Percentiles rank a stretch among this genome's conserved stretches.
phyloP scores from a whole-genome alignment of 192 early-diverging fungal species.

The Spizellomyces punctatus region DNA sequence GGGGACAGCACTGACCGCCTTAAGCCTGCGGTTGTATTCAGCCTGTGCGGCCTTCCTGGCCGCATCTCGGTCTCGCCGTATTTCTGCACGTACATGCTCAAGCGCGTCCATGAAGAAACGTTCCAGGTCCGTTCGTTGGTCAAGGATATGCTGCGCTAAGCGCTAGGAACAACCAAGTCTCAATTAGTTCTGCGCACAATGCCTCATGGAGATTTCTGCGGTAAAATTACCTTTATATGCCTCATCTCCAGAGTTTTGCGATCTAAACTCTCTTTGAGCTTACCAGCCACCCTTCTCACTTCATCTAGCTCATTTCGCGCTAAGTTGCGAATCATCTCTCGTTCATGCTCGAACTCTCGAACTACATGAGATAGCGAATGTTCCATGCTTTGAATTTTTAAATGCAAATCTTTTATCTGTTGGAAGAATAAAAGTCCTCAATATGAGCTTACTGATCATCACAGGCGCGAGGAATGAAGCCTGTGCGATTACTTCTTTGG shows the following conservation, averaged over 20 bases:
- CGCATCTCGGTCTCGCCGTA: slow-evolving; percentile 33
- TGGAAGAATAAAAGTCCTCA: background rate
- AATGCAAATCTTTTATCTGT: slow-evolving; percentile 58
- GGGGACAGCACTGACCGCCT: slow-evolving; percentile 31
- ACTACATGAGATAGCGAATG: slow-evolving; percentile 63
- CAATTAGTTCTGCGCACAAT: background rate
- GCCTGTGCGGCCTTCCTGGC: slow-evolving; percentile 36
- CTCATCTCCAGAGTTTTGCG: slow-evolving; percentile 57
- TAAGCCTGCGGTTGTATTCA: slow-evolving; percentile 53
- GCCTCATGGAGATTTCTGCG: background rate
- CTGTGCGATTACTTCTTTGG: slow-evolving; percentile 42
- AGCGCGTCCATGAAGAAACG: slow-evolving; percentile 66
- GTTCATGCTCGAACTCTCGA: slow-evolving; percentile 63
- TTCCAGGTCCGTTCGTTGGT: slow-evolving; percentile 65
- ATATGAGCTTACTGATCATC: background rate
- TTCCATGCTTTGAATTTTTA: slow-evolving; percentile 61
- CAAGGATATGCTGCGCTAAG: slow-evolving; percentile 62
- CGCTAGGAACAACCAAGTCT: slow-evolving; percentile 32
- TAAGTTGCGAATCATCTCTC: slow-evolving; percentile 51
- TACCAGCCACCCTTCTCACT: slow-evolving; percentile 40
- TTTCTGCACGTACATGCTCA: slow-evolving; percentile 51
- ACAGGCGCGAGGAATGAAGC: background rate
- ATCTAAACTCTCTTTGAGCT: slow-evolving; percentile 42
- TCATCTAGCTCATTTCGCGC: slow-evolving; percentile 58
- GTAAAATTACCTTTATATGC: slow-evolving; percentile 54